Evolutionary conservation across 1,284 basidiomycete genomes (phyloP), one percentile per base, ranked within the genome.

Genomic region (Irpex sp.): DNA sequence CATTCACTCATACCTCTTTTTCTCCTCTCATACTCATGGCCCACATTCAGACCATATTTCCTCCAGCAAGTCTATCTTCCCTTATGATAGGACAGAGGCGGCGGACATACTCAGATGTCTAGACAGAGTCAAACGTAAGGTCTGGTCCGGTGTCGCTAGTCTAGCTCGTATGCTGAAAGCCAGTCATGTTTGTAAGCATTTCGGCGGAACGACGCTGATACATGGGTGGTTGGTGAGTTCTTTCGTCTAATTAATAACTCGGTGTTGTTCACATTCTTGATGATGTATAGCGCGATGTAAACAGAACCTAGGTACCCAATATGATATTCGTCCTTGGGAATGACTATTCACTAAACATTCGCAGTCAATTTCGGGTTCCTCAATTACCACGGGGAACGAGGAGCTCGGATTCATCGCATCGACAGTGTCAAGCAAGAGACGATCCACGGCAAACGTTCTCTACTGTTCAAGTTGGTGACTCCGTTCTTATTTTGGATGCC

Each of bases 401-500:
- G 58, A 5, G 64, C 62, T 17, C 64, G 64, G 2, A 19, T 60
- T 3, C 67, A 70, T 11, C 62, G 68, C 0, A 47, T 65, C 13
- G 57, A 60, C 7, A 68, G 67, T 40, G 58, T 72, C 0, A 59
- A 56, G 26, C 31, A 60, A 13, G 55, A 63, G 0, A 17, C 60
- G 9, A 51, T 55, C 1, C 37, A 57, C 31, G 49, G 56, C 15
- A 58, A 21, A 7, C 62, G 17, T 26, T 68, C 70, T 0, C 47
- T 56, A 40, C 7, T 65, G 8, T 72, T 74, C 63, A 61, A 17
- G 15, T 11, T 70, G 9, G 7, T 69, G 38, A 71, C 70, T 4
- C 65, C 66, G 11, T 6, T 71, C 19, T 66, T 73, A 6, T 73
- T 74, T 67, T 69, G 56, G 47, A 62, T 67, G 36, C 73, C 73